These are phyloP conservation scores for Leccinellum luteum DNA, from an alignment of 768 basidiomycete genomes.

Conservation along the genomic window DNA sequence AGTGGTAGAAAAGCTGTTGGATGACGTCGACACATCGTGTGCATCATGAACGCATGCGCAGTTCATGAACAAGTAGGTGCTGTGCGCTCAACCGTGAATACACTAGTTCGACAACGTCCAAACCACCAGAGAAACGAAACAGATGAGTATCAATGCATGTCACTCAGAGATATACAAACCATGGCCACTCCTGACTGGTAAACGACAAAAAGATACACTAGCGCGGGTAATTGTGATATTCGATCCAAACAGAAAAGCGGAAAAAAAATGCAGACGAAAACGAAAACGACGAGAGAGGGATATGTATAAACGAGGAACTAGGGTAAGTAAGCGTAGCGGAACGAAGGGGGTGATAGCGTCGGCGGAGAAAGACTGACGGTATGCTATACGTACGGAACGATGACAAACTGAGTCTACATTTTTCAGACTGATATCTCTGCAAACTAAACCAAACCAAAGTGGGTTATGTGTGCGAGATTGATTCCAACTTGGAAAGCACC, in stretches of 20 bases:
- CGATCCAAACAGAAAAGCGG: background rate
- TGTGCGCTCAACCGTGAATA: background rate
- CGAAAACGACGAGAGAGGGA: background rate
- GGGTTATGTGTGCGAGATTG: conserved; percentile 4
- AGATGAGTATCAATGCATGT: background rate
- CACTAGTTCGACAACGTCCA: background rate
- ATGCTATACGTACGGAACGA: conserved; percentile 15
- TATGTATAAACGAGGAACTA: background rate
- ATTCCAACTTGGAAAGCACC: conserved; percentile 1
- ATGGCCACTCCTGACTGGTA: background rate
- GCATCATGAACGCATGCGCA: background rate
- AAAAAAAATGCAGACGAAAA: background rate
- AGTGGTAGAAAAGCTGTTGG: background rate
- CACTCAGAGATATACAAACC: conserved; percentile 1
- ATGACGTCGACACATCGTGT: no score
- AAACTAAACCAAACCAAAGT: conserved; percentile 7
- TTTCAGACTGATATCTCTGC: conserved; percentile 1
- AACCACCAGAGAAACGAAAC: background rate
- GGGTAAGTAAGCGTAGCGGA: background rate
- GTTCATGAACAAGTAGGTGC: background rate
- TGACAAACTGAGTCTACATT: conserved; percentile 2
- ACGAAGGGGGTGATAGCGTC: conserved; percentile 8
- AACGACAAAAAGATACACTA: conserved; percentile 19
- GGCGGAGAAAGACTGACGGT: conserved; percentile 1
- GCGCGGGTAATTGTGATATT: conserved; percentile 10